Conservation (phyloP, 2,329 filamentous ascomycete species). For the Nigrospora sphaerica region DNA sequence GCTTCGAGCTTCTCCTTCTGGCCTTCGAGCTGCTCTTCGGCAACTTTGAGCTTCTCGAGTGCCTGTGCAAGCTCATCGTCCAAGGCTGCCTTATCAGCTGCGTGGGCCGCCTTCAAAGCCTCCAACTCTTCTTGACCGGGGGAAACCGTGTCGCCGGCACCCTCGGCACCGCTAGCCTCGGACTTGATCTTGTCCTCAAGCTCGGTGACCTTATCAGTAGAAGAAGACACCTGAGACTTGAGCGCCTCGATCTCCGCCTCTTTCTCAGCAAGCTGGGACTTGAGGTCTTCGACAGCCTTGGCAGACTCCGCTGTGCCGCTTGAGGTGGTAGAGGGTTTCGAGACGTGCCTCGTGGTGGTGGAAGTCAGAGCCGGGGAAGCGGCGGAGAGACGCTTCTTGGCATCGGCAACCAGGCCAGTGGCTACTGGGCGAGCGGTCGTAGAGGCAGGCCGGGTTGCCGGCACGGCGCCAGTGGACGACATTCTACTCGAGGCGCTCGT, state of each 20-base stretch:
- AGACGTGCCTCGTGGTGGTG: constrained; percentile 30
- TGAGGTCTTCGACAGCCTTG: constrained; percentile 55
- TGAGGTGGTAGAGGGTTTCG: constrained; percentile 32
- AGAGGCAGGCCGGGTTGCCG: constrained; percentile 13
- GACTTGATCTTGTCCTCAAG: constrained; percentile 44
- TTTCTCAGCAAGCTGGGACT: constrained; percentile 49
- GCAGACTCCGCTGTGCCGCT: constrained; percentile 30
- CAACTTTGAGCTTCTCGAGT: constrained; percentile 41
- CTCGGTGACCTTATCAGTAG: constrained; percentile 47
- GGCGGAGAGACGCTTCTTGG: constrained; percentile 48
- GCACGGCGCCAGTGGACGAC: constrained; percentile 23
- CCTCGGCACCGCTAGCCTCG: constrained; percentile 26
- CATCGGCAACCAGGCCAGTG: constrained; percentile 34
- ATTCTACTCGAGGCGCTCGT: constrained; percentile 26
- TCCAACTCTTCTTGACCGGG: constrained; percentile 37
- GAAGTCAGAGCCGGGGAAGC: constrained; percentile 28
- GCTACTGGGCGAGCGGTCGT: constrained; percentile 14
- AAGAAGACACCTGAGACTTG: constrained; percentile 47
- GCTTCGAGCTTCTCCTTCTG: constrained; percentile 43
- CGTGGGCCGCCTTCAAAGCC: constrained; percentile 41
- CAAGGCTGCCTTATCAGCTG: constrained; percentile 38
- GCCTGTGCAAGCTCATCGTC: constrained; percentile 40
- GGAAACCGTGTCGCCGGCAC: constrained; percentile 31
- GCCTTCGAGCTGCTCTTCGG: constrained; percentile 43
- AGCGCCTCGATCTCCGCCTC: constrained; percentile 51